A percentile compares a stretch with the other conserved stretches of the same genome.
Conservation (phyloP, 768 basidiomycete species). For the Tephrocybe sp. region DNA sequence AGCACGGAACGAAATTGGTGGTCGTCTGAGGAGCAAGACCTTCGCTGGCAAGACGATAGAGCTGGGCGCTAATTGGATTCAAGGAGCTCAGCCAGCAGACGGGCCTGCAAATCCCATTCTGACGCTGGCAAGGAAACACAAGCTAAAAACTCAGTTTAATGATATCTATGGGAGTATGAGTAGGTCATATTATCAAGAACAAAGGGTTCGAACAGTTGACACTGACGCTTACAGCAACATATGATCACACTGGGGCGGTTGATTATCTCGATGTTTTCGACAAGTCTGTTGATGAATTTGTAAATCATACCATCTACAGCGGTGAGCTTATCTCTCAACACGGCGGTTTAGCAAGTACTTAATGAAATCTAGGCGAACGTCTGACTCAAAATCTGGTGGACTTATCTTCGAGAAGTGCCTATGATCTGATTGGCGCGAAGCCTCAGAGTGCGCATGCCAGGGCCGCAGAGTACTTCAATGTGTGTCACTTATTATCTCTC, state of each 20-base stretch:
- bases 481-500: slow-evolving; percentile 16
- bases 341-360: too few species aligned
- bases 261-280: slow-evolving; percentile 49
- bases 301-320: slow-evolving; percentile 40
- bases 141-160: slow-evolving; percentile 44
- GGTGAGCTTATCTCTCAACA: slow-evolving; percentile 30
- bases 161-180: slow-evolving; percentile 44
- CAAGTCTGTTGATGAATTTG: slow-evolving; percentile 38
- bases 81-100: slow-evolving; percentile 43
- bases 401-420: slow-evolving; percentile 51
- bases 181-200: slow-evolving; percentile 17
- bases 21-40: slow-evolving; percentile 49
- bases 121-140: slow-evolving; percentile 54
- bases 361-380: slow-evolving; percentile 36
- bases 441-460: slow-evolving; percentile 43
- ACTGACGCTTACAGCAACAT: slow-evolving; percentile 42
- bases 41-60: slow-evolving; percentile 57
- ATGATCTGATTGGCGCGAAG: slow-evolving; percentile 47
- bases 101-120: slow-evolving; percentile 63
- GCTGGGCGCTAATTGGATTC: slow-evolving; percentile 63
- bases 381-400: slow-evolving; percentile 52
- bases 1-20: slow-evolving; percentile 57
- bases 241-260: slow-evolving; percentile 47
- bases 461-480: slow-evolving; percentile 59
- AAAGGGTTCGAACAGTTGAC: background rate